Percentiles rank a stretch among this genome's conserved stretches.
These are phyloP conservation scores for Aureobasidium uvarum DNA, from an alignment of 2,329 filamentous ascomycete species.

Conservation along the genomic window DNA sequence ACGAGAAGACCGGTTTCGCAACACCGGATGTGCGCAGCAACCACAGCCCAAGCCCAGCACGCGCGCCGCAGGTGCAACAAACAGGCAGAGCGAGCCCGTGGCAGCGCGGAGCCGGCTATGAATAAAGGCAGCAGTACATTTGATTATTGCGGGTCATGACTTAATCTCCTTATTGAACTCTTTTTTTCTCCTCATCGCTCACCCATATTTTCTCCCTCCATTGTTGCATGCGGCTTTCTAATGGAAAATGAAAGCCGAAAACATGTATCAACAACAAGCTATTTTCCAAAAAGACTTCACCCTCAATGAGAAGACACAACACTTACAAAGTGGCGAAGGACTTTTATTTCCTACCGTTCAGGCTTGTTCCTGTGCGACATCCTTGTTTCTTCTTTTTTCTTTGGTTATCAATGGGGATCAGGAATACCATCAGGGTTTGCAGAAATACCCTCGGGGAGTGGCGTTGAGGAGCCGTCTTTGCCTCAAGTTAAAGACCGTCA, in stretches of 20 bases:
- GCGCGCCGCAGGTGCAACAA: constrained; percentile 34
- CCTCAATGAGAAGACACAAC: neutral
- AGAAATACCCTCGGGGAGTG: constrained; percentile 3
- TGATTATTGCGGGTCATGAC: constrained; percentile 22
- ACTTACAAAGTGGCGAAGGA: neutral
- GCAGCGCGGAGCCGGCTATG: constrained; percentile 65
- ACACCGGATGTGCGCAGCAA: constrained; percentile 22
- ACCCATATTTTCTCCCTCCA: constrained; percentile 1
- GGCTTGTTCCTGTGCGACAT: constrained; percentile 15
- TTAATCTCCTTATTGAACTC: neutral
- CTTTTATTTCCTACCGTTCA: neutral
- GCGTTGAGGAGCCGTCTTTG: neutral
- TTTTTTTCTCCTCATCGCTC: constrained; percentile 8
- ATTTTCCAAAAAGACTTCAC: neutral
- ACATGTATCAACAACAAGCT: constrained; percentile 12
- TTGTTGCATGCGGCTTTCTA: neutral
- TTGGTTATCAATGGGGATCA: neutral
- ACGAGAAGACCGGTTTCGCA: constrained; percentile 26
- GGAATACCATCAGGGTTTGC: constrained; percentile 9
- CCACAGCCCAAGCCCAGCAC: constrained; percentile 26
- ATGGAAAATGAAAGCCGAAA: neutral
- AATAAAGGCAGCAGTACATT: constrained; percentile 41
- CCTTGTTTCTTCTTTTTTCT: constrained; percentile 3
- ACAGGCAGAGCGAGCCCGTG: constrained; percentile 59
- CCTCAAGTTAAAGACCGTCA: neutral